Conservation (phyloP, 202 grass and related monocot species). For the Bolboschoenoplectus hybrid region DNA sequence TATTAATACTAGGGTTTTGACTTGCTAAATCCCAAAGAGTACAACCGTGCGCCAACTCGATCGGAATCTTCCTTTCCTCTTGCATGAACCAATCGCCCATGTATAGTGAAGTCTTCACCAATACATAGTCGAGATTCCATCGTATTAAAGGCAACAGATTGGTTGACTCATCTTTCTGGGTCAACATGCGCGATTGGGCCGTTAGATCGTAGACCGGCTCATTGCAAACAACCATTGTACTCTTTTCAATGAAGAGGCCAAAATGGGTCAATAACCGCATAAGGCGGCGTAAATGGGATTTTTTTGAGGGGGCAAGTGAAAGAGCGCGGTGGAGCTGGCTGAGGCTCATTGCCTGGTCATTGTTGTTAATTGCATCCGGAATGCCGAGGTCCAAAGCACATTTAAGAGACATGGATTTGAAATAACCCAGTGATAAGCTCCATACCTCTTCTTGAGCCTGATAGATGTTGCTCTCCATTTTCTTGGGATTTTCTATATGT, state of each 20-base stretch:
- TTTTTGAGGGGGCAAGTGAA: constrained; percentile 27
- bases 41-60: too few relatives aligned
- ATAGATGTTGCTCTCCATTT: not conserved
- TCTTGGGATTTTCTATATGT: not conserved
- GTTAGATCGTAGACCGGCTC: constrained; percentile 50
- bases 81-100: too few relatives aligned
- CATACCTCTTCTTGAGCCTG: constrained; percentile 45
- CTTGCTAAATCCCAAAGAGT: too few relatives aligned
- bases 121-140: too few relatives aligned
- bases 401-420: constrained; percentile 47
- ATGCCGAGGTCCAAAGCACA: constrained; percentile 52
- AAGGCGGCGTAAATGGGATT: constrained; percentile 43
- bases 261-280: constrained; percentile 54
- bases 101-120: too few relatives aligned
- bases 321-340: constrained; percentile 28
- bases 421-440: constrained; percentile 35
- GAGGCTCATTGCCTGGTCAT: constrained; percentile 42
- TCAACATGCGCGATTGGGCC: constrained; percentile 39
- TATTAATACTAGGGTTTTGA: too few relatives aligned
- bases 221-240: not conserved
- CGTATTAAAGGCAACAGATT: not conserved
- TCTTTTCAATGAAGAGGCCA: constrained; percentile 31
- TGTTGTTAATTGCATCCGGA: constrained; percentile 43
- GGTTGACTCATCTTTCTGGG: not conserved
- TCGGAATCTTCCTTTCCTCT: too few relatives aligned